Percentiles rank a stretch among this genome's conserved stretches.
Evolutionary conservation across 768 basidiomycete genomes (phyloP).

Genomic region (Holtermannia corniformis): DNA sequence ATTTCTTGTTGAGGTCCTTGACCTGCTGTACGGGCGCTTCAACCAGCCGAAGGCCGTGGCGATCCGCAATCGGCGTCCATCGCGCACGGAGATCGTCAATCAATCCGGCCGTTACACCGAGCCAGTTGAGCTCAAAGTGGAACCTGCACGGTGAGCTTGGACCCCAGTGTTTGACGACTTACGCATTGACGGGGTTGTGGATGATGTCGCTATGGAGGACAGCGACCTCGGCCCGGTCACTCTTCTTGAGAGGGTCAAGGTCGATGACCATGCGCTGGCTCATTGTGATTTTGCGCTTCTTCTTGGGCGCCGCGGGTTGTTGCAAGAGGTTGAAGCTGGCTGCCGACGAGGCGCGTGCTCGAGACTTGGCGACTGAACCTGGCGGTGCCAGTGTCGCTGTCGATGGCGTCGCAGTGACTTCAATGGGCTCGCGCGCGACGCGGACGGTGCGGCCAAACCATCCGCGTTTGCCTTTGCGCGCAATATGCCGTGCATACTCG

Average conservation of each 20-base stretch:
- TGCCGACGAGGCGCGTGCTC: slow-evolving; percentile 32
- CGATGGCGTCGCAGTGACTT: background rate
- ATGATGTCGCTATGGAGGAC: slow-evolving; percentile 88
- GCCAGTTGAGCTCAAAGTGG: slow-evolving; percentile 96
- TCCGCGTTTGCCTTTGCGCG: slow-evolving; percentile 55
- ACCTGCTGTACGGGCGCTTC: slow-evolving; percentile 91
- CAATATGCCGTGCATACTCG: slow-evolving; percentile 54
- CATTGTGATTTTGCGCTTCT: slow-evolving; percentile 43
- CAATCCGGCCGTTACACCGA: slow-evolving; percentile 81
- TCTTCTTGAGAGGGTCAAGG: slow-evolving; percentile 51
- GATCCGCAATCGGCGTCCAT: slow-evolving; percentile 73
- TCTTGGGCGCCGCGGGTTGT: slow-evolving; percentile 3
- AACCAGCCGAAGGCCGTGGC: slow-evolving; percentile 81
- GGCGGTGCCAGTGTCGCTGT: background rate
- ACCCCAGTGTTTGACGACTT: slow-evolving; percentile 13
- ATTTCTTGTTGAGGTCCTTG: slow-evolving; percentile 69
- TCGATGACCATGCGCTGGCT: slow-evolving; percentile 90
- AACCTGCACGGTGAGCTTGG: slow-evolving; percentile 44
- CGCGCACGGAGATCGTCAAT: slow-evolving; percentile 78
- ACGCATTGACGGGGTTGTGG: slow-evolving; percentile 81
- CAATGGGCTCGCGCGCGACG: background rate
- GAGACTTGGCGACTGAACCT: slow-evolving; percentile 44
- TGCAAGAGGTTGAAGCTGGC: slow-evolving; percentile 1
- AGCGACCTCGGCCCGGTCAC: slow-evolving; percentile 78
- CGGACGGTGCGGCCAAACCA: slow-evolving; percentile 51